Evolutionary conservation across 2,329 filamentous ascomycete species (phyloP).

Genomic region (Fusarium sarcochroum): DNA sequence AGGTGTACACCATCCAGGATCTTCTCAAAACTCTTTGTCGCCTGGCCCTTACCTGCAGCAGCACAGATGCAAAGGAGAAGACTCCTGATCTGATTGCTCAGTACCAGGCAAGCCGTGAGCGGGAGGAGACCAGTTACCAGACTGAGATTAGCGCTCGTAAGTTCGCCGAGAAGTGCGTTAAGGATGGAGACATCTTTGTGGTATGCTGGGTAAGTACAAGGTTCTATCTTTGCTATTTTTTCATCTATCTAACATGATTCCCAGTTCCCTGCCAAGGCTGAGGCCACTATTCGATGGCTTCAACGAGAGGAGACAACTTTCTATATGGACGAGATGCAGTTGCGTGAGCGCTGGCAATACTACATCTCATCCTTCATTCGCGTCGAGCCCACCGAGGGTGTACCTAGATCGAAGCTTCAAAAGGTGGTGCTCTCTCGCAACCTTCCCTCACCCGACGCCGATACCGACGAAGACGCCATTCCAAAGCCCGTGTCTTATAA

Average conservation of each 20-base stretch:
- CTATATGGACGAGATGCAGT: constrained; percentile 89
- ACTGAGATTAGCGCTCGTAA: constrained; percentile 92
- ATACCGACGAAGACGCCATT: constrained; percentile 73
- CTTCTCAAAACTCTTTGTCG: constrained; percentile 86
- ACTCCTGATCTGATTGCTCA: constrained; percentile 90
- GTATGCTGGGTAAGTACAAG: constrained; percentile 84
- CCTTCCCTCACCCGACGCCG: constrained; percentile 72
- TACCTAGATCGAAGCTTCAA: constrained; percentile 74
- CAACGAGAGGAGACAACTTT: constrained; percentile 81
- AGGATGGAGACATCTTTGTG: constrained; percentile 92
- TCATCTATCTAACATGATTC: constrained; percentile 52
- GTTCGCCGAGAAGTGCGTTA: constrained; percentile 91
- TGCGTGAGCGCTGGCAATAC: constrained; percentile 89
- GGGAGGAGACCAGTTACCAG: constrained; percentile 89
- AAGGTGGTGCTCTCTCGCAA: constrained; percentile 81
- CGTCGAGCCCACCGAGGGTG: constrained; percentile 87
- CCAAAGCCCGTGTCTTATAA: constrained; percentile 73
- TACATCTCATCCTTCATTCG: constrained; percentile 95
- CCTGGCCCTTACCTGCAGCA: constrained; percentile 86
- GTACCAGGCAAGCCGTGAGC: constrained; percentile 85
- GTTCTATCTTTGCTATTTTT: constrained; percentile 2
- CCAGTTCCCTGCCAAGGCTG: constrained; percentile 76
- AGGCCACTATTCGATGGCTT: constrained; percentile 80
- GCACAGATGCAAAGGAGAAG: constrained; percentile 90
- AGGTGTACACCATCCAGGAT: constrained; percentile 92